Evolutionary conservation across 2,329 filamentous ascomycete species (phyloP), one percentile per base, ranked within the genome.

Genomic region (Calonectria ilicicola): DNA sequence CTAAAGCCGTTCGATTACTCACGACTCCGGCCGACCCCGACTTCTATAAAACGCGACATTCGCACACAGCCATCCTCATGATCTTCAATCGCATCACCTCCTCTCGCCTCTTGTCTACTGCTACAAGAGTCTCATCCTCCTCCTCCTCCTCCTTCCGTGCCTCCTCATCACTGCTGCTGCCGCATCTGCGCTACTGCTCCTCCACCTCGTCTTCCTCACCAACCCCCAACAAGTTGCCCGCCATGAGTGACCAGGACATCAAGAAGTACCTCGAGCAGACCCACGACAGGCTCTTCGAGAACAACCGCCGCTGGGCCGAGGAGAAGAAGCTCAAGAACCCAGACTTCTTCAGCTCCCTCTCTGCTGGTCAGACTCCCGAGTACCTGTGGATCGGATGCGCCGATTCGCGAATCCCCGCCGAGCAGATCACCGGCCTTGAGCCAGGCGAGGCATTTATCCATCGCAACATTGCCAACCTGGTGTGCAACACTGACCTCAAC

Each of bases 381-480:
- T 94, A 94, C 83, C 89, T 94, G 67, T 98, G 95, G 94, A 94
- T 98, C 81, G 95, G 96, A 62, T 98, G 95, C 89, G 93, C 93
- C 84, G 95, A 98, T 87, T 95, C 93, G 47, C 94, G 96, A 77
- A 94, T 96, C 82, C 96, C 96, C n/a, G 95, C 96, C 79, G 96
- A 96, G 81, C 94, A 94, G 81, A 92, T 98, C 83, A 92, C 95
- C 58, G 93, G 94, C 76, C 90, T 96, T 69, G 89, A 93, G 81
- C 94, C 95, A n/a, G 95, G 95, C 78, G 95, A 98, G 85, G 93
- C 96, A 80, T 98, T 98, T 84, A 93, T 97, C 77, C 95, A 98
- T 88, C 94, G 96, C 85, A 98, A 98, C 82, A 98, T 98, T 84
- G 95, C 95, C 85, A 98, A 98, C 87, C 89, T 97, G 76, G 89